Base-by-base conservation (phyloP, 1,284 basidiomycete genomes). In the Malassezia brasiliensis region DNA sequence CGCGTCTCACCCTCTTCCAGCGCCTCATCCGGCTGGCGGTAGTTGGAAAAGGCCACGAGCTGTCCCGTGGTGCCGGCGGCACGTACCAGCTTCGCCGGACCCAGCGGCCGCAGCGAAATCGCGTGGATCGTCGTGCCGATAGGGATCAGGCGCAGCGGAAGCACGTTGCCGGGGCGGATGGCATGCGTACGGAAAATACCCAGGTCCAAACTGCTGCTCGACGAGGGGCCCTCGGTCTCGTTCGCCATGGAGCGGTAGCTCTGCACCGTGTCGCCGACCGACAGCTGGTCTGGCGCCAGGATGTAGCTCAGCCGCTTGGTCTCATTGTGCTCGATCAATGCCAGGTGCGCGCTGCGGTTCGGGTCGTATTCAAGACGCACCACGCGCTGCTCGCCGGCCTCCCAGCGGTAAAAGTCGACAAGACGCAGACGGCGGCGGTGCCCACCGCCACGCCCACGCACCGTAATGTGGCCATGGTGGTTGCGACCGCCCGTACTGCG, bases 301-400 rank as follows among this genome's bases (percentile, higher is more conserved):
- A 96, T 91, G 75, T 98, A 96, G 69, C 83, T 86, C 54, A 58
- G 52, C 81, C 81, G 48, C 83, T 66, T 79, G 78, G 63, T 81
- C 77, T 59, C 54, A 74, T 5, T 81, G 82, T 66, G 79, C 72
- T 81, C 79, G 63, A 96, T 73, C 50, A 98, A 81, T 1, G 93
- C 93, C 68, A 98, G 91, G 76, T 98, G 94, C 3, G 88, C 89
- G 40, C 85, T 87, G 47, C 93, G 81, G 31, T 88, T 87, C 0
- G 93, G 93, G 78, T 98, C 93, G 75, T 96, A 98, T 77, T 98
- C 93, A 67, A 98, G 87, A 40, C 91, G 83, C 14, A 93, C 81
- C 40, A 96, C 90, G 63, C 89, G 85, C 73, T 90, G 87, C 39
- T 85, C 79, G 7, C 93, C 93, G 0, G 82, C 77, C 61, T 85